Percentiles rank a stretch among this genome's conserved stretches.
phyloP scores from a whole-genome alignment of 2,329 filamentous ascomycete genomes.

The Aspergillus flavus region DNA sequence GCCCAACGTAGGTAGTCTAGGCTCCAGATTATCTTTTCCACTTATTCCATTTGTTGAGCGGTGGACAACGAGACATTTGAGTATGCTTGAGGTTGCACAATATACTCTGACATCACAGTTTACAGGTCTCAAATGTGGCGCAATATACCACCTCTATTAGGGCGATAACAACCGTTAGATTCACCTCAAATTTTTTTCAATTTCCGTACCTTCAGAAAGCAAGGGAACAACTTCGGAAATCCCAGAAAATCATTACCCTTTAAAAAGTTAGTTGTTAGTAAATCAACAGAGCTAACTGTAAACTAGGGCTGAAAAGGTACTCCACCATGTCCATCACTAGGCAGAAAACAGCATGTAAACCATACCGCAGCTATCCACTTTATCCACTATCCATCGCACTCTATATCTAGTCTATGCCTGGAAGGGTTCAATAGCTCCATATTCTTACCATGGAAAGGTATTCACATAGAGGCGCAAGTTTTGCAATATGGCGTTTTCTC shows the following conservation, averaged over 20 bases:
- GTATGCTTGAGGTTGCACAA: background rate
- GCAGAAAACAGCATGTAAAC: background rate
- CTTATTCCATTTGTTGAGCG: background rate
- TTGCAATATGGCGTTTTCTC: background rate
- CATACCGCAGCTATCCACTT: background rate
- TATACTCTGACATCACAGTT: background rate
- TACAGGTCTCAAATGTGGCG: background rate
- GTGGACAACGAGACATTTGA: background rate
- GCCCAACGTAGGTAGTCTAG: constrained; percentile 15
- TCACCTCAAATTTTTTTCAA: no score
- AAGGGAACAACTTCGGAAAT: background rate
- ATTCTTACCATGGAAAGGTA: background rate
- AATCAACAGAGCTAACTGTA: background rate
- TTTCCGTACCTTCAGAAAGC: background rate
- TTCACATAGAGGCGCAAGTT: background rate
- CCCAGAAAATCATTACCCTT: background rate
- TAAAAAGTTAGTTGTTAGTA: background rate
- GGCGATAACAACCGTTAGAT: no score
- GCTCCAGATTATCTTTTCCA: constrained; percentile 9
- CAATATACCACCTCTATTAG: background rate
- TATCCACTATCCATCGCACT: background rate
- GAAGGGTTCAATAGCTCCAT: constrained; percentile 3
- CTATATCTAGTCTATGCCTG: background rate
- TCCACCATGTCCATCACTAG: background rate
- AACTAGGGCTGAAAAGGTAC: background rate